phyloP scores from a whole-genome alignment of 306 rosid genomes.

The Gastrolobium villosum region DNA sequence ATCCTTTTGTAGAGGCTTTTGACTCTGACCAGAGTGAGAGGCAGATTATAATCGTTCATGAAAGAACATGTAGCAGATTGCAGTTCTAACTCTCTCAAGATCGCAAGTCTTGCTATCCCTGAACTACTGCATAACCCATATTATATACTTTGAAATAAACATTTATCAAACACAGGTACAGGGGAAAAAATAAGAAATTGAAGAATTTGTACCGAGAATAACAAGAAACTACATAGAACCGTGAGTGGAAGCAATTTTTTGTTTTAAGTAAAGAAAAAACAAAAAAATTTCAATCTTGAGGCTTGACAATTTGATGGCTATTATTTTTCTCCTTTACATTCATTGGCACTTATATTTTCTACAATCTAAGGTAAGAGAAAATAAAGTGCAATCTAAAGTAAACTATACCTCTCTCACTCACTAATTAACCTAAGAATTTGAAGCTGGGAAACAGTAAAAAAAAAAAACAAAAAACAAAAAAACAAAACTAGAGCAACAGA shows the following conservation, averaged over 20 bases:
- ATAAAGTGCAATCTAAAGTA: conserved; percentile 32
- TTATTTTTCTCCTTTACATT: conserved; percentile 49
- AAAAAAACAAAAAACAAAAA: background rate
- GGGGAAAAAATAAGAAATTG: background rate
- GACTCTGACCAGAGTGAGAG: background rate
- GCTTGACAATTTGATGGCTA: conserved; percentile 17
- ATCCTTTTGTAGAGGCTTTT: no score
- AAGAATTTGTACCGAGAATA: background rate
- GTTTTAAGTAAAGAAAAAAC: background rate
- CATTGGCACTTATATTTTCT: conserved; percentile 44
- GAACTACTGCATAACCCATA: background rate
- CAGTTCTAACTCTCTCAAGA: background rate
- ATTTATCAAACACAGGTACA: background rate
- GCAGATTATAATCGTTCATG: background rate
- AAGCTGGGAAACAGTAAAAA: background rate
- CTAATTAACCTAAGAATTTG: conserved; percentile 37
- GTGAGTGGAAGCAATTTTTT: background rate
- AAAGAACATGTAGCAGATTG: background rate
- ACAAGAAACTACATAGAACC: background rate
- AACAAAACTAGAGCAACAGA: conserved; percentile 35
- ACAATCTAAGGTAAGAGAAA: conserved; percentile 37
- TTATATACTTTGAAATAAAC: conserved; percentile 1
- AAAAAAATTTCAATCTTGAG: background rate
- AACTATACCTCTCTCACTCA: conserved; percentile 26
- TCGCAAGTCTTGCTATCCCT: background rate